These are phyloP conservation scores for Ogataea trehalophila DNA, from an alignment of 805 yeast genomes.

Conservation along the genomic window DNA sequence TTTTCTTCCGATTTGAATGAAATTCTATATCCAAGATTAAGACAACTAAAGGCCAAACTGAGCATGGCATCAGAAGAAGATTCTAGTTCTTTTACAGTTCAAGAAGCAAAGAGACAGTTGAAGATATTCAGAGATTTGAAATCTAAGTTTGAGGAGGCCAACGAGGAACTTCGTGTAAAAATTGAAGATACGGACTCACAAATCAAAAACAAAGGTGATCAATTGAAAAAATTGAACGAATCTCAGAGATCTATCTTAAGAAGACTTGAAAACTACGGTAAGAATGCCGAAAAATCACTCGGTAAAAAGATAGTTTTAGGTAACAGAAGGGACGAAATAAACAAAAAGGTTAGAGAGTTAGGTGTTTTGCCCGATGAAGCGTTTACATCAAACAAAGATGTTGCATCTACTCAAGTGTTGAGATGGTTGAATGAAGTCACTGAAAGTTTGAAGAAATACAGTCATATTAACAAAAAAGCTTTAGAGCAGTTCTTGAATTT, in stretches of 20 bases:
- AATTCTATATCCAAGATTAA: conserved; percentile 48
- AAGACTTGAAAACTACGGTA: conserved; percentile 57
- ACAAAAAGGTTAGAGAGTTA: conserved; percentile 67
- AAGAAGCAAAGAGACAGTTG: conserved; percentile 17
- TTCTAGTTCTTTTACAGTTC: conserved; percentile 7
- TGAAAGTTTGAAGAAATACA: conserved; percentile 53
- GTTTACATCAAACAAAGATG: conserved; percentile 42
- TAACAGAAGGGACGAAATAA: conserved; percentile 65
- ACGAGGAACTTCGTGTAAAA: conserved; percentile 24
- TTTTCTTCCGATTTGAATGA: conserved; percentile 55
- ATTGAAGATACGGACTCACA: conserved; percentile 29
- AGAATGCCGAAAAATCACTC: conserved; percentile 57
- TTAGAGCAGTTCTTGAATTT: conserved; percentile 76
- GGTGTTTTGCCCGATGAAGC: conserved; percentile 92
- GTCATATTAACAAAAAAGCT: conserved; percentile 86
- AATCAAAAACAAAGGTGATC: conserved; percentile 32
- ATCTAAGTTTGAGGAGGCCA: conserved; percentile 25
- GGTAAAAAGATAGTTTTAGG: conserved; percentile 56
- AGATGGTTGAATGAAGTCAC: conserved; percentile 48
- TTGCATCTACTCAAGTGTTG: conserved; percentile 47
- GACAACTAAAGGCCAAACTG: conserved; percentile 29
- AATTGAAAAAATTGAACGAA: conserved; percentile 47
- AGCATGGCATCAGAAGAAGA: conserved; percentile 3
- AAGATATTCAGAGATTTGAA: conserved; percentile 8
- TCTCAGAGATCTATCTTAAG: conserved; percentile 50